A percentile compares a stretch with the other conserved stretches of the same genome.
phyloP scores from a whole-genome alignment of 345 rosid genomes.

The Gossypium longicalyx region DNA sequence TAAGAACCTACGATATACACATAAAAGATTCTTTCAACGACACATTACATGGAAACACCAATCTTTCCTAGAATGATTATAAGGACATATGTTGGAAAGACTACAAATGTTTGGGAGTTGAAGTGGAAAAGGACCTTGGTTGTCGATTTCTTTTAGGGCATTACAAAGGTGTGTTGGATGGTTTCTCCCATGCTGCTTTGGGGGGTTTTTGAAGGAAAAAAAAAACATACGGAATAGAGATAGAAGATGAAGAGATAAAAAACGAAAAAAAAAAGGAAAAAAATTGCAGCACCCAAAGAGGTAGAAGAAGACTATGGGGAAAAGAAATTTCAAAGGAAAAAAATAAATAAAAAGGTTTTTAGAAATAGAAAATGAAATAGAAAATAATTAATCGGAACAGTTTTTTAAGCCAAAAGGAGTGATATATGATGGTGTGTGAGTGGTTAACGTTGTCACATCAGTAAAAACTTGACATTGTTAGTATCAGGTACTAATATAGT shows the following conservation, averaged over 20 bases:
- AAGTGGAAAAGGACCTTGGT: not conserved
- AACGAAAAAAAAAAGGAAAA: no score
- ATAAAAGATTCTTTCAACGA: not conserved
- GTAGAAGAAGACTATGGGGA: no score
- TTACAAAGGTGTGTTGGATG: not conserved
- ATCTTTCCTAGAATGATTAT: not conserved
- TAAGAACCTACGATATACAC: not conserved
- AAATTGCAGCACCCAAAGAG: no score
- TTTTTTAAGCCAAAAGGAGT: no score
- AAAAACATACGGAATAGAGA: no score
- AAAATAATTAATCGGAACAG: no score
- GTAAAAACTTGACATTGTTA: accelerated
- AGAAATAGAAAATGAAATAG: no score
- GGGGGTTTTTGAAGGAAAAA: no score
- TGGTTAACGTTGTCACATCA: accelerated
- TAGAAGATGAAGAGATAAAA: no score
- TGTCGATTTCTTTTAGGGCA: slow-evolving; percentile 1
- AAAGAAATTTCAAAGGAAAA: no score
- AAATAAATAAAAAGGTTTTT: no score
- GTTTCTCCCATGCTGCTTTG: no score
- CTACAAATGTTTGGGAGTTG: not conserved
- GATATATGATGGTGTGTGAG: accelerated
- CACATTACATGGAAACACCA: not conserved
- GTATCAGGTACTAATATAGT: accelerated
- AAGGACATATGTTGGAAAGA: slow-evolving; percentile 5